Evolutionary conservation across 805 yeast species (phyloP), one percentile per base, ranked within the genome.

Genomic region (Metschnikowia lochheadii): DNA sequence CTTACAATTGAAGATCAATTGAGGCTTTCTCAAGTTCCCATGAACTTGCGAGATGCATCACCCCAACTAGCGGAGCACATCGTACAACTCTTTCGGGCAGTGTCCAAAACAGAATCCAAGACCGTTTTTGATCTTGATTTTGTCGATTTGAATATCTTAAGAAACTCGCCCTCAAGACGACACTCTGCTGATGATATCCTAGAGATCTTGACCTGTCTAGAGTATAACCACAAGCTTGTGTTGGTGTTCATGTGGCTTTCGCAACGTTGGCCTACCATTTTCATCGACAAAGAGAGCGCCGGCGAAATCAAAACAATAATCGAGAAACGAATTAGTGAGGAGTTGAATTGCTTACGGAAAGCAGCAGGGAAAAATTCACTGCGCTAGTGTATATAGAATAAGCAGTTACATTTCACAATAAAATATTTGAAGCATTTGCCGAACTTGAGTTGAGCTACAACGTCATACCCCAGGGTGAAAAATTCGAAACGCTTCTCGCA

Each of bases 181-280:
- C 61, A 61, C 15, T 49, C 62, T 6, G 48, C 57, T 3, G 62
- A 56, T 14, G 51, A 56, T 15, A 61, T 65, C 2, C 57, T 66
- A 17, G 57, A 56, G 20, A 51, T 55, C 4, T 57, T 69, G 38
- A 62, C 62, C 21, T 44, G 63, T 32, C 67, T 84, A 18, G 97
- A 90, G 63, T 76, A 77, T 5, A 69, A 85, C 51, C 96, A 90
- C 68, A 81, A 82, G 56, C 69, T 80, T 41, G 75, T 88, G 15
- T 77, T 83, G 57, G 68, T 87, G 6, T 92, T 81, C 62, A 71
- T 89, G 62, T 92, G 99, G 99, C 73, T 92, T 54, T 78, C 87
- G 49, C 91, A 88, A 64, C 73, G 97, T 60, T 92, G 85, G 73
- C 96, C 97, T 0, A 82, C 85, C 31, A 76, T 82, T 46, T 88